Base-by-base conservation (phyloP, 2,329 filamentous ascomycete species). In the Beauveria asiatica region DNA sequence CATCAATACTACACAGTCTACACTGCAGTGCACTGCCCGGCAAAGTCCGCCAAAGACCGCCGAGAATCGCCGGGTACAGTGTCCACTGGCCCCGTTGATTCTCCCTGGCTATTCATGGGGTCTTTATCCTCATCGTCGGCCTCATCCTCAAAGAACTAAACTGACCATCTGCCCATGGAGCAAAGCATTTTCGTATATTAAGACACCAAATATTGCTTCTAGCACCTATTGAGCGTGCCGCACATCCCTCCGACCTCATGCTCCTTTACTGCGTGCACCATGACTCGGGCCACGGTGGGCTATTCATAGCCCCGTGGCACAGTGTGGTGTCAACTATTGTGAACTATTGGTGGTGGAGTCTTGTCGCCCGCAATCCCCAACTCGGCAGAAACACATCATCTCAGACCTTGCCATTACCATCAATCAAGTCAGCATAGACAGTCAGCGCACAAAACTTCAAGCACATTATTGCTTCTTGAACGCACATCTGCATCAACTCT, bases 321-420 rank as follows among this genome's bases (percentile, higher is more conserved):
- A 44, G 48, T 58, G 39, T 23, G 5, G 23, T 52, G 11, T 33
- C 7, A 50, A 41, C 10, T 17, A 13, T 3, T 59, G 57, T 33
- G 11, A 50, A 41, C 10, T 17, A 13, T 3, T 59, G 57, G 23
- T n/a, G 41, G 57, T 59, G 57, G 57, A 52, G 49, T 52, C 41
- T n/a, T 9, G 16, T 41, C 49, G 39, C 52, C 57, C 49, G 49
- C 57, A 53, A 37, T 45, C 39, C 49, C 57, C 57, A 59, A 59
- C 57, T 59, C 57, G 19, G 48, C 57, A 46, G 57, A 59, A 52
- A 59, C 57, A 59, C 48, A 59, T 41, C 39, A 45, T 16, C n/a
- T 23, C 27, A 6, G 10, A 44, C 21, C 16, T n/a, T 23, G 42
- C 42, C 10, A 45, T 19, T 13, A 30, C 42, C 5, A 45, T 19